Conservation (phyloP, 768 basidiomycete genomes). For the Boletus bicolor region DNA sequence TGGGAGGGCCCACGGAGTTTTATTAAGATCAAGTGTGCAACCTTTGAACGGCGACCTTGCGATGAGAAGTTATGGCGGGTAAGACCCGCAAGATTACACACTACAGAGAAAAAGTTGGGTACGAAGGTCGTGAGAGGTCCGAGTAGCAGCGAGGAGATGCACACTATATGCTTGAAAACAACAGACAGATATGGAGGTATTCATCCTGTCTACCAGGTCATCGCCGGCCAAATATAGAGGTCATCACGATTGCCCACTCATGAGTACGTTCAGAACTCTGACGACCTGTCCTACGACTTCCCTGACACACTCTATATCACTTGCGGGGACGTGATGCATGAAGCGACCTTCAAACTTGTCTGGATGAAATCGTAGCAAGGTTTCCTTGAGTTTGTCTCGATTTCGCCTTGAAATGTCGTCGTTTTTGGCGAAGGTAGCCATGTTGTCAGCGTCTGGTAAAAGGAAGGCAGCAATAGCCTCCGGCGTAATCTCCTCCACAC, state of each 20-base stretch:
- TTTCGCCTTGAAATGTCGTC: slow-evolving; percentile 40
- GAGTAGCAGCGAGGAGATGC: background rate
- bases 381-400: slow-evolving; percentile 64
- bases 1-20: background rate
- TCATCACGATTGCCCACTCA: slow-evolving; percentile 33
- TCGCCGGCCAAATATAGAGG: background rate
- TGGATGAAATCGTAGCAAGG: slow-evolving; percentile 72
- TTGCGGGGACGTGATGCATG: slow-evolving; percentile 46
- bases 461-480: slow-evolving; percentile 60
- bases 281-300: slow-evolving; percentile 65
- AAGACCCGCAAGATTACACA: no score
- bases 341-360: slow-evolving; percentile 80
- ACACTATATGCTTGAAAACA: background rate
- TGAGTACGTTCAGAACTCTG: slow-evolving; percentile 54
- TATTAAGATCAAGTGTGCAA: background rate
- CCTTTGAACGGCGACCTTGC: background rate
- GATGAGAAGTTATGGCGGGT: background rate
- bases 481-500: slow-evolving; percentile 50
- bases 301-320: slow-evolving; percentile 48
- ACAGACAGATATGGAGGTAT: background rate
- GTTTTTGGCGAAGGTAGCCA: slow-evolving; percentile 1
- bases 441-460: slow-evolving; percentile 30
- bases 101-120: background rate
- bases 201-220: background rate
- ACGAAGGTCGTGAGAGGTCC: background rate